Conservation (phyloP, 768 basidiomycete genomes). For the Tylopilus intermedius region DNA sequence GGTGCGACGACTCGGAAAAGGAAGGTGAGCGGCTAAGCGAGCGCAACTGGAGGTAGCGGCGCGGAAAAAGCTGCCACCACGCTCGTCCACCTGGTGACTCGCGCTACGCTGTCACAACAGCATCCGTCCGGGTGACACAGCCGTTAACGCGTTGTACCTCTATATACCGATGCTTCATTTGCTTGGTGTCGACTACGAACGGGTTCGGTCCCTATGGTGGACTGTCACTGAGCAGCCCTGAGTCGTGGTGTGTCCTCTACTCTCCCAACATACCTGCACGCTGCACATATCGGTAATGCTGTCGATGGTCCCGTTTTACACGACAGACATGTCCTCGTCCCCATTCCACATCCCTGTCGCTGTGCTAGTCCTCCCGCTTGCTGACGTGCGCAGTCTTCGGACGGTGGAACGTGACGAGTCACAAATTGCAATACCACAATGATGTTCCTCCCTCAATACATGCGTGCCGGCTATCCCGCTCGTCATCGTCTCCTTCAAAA, state of each 20-base stretch:
- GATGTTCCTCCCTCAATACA: constrained; percentile 34
- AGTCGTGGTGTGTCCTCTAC: constrained; percentile 60
- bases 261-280: constrained; percentile 63
- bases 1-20: no score
- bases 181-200: constrained; percentile 58
- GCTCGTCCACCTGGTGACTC: no score
- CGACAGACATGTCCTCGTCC: constrained; percentile 46
- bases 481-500: constrained; percentile 41
- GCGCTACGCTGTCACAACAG: no score
- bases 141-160: constrained; percentile 67
- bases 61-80: no score
- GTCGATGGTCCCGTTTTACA: constrained; percentile 60
- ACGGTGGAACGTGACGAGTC: constrained; percentile 11
- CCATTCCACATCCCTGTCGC: constrained; percentile 13
- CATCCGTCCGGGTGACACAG: constrained; percentile 82
- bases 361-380: not conserved
- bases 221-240: constrained; percentile 42
- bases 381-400: constrained; percentile 7
- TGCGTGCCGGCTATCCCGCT: constrained; percentile 40
- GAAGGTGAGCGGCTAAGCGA: no score
- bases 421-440: not conserved
- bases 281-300: constrained; percentile 65
- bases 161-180: constrained; percentile 63
- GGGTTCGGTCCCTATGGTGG: constrained; percentile 60
- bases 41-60: no score